These are phyloP conservation scores for Papiliotrema nemorosa DNA, from an alignment of 1,284 basidiomycete species.

Conservation along the genomic window DNA sequence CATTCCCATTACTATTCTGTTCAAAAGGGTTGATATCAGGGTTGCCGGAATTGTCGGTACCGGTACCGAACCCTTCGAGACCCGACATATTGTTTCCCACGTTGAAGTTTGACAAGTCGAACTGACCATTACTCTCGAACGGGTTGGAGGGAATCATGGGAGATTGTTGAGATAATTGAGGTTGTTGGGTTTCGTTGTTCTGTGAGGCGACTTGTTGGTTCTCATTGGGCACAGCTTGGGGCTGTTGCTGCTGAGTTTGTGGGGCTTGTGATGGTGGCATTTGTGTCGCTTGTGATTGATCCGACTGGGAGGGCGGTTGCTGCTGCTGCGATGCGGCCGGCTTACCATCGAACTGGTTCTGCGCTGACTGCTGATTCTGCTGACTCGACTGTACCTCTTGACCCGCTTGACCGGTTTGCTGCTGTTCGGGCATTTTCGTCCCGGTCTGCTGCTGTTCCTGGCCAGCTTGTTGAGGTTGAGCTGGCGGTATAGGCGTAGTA, in stretches of 20 bases:
- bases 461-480: background rate
- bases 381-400: background rate
- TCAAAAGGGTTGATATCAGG: too few relatives aligned
- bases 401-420: background rate
- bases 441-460: background rate
- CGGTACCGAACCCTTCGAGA: background rate
- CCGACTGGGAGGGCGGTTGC: background rate
- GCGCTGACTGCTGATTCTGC: background rate
- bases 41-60: background rate
- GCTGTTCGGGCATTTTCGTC: background rate
- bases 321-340: too few relatives aligned
- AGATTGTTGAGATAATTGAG: slow-evolving; percentile 1
- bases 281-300: background rate
- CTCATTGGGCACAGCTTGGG: too few relatives aligned
- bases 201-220: too few relatives aligned
- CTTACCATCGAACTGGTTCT: too few relatives aligned
- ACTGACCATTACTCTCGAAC: too few relatives aligned
- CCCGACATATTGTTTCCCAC: slow-evolving; percentile 3
- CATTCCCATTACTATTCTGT: too few relatives aligned
- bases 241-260: slow-evolving; percentile 1
- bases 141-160: too few relatives aligned
- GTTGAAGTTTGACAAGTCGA: slow-evolving; percentile 1
- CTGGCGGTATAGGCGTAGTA: background rate
- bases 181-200: background rate
- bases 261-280: background rate